phyloP scores from a whole-genome alignment of 2,329 filamentous ascomycete genomes.

The Alternaria consortialis region DNA sequence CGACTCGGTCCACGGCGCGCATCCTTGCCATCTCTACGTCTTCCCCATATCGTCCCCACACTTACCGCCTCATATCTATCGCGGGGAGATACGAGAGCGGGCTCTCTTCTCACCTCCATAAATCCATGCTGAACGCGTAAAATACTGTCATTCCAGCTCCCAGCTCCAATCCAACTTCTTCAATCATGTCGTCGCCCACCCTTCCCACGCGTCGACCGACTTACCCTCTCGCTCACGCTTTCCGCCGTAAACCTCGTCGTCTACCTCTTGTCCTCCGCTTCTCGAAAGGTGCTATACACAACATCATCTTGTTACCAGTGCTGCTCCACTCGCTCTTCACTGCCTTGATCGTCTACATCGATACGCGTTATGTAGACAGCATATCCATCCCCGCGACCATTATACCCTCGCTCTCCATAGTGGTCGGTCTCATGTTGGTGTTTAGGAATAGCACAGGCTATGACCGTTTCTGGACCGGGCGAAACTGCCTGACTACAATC shows the following conservation, averaged over 20 bases:
- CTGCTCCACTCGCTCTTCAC: constrained; percentile 67
- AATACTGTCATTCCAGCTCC: background rate
- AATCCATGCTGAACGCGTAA: background rate
- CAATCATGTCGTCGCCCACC: constrained; percentile 18
- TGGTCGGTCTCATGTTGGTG: constrained; percentile 73
- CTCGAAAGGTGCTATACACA: constrained; percentile 70
- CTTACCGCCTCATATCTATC: constrained; percentile 11
- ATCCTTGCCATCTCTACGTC: constrained; percentile 13
- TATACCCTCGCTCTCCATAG: constrained; percentile 70
- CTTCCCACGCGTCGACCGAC: constrained; percentile 47
- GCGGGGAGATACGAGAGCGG: constrained; percentile 8
- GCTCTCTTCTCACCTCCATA: background rate
- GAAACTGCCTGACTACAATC: constrained; percentile 65
- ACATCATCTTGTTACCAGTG: constrained; percentile 65
- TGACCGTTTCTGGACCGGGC: constrained; percentile 70
- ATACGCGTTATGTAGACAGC: constrained; percentile 58
- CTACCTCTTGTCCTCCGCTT: constrained; percentile 71
- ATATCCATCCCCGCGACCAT: constrained; percentile 67
- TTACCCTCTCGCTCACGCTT: constrained; percentile 57
- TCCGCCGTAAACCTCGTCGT: constrained; percentile 60
- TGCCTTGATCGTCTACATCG: constrained; percentile 66
- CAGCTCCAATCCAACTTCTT: background rate
- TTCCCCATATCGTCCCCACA: constrained; percentile 12
- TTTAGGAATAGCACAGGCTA: constrained; percentile 72
- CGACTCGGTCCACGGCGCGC: background rate